Conservation (phyloP, 352 stramenopile genomes). For the Phytophthora podocarpi region DNA sequence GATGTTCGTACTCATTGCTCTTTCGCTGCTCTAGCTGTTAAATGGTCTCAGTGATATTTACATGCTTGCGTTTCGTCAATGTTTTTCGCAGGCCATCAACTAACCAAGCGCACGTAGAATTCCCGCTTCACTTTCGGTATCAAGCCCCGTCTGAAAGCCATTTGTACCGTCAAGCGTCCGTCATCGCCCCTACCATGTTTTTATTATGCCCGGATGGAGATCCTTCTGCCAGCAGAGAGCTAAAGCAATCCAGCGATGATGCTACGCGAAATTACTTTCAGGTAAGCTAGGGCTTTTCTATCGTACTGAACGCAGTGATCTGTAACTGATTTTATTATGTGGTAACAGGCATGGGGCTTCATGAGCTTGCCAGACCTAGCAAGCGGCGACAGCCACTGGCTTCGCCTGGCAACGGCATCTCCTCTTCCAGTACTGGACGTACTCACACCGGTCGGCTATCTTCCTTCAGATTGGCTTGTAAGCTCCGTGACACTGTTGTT, state of each 20-base stretch:
- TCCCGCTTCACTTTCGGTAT: conserved; percentile 70
- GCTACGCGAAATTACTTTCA: conserved; percentile 17
- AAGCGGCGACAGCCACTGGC: conserved; percentile 22
- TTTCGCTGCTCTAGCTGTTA: neutral
- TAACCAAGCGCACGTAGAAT: conserved; percentile 35
- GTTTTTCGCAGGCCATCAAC: conserved; percentile 17
- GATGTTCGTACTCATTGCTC: conserved; percentile 33
- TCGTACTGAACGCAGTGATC: neutral
- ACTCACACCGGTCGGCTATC: conserved; percentile 47
- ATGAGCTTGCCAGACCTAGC: neutral
- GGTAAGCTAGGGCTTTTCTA: conserved; percentile 11
- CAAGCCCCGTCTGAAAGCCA: conserved; percentile 51
- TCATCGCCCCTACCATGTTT: conserved; percentile 57
- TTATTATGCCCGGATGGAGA: conserved; percentile 32
- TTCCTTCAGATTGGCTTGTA: conserved; percentile 46
- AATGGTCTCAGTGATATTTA: neutral
- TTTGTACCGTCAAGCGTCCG: conserved; percentile 39
- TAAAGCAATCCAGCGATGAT: conserved; percentile 2
- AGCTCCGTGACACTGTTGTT: conserved; percentile 52
- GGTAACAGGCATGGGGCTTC: conserved; percentile 24
- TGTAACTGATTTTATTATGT: conserved; percentile 12
- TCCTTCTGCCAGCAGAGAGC: neutral
- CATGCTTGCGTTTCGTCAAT: neutral
- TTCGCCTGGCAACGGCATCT: conserved; percentile 23
- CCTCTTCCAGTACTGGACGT: conserved; percentile 32